A percentile compares a stretch with the other conserved stretches of the same genome.
Evolutionary conservation across 768 basidiomycete genomes (phyloP).

Genomic region (Harrya chromipes): DNA sequence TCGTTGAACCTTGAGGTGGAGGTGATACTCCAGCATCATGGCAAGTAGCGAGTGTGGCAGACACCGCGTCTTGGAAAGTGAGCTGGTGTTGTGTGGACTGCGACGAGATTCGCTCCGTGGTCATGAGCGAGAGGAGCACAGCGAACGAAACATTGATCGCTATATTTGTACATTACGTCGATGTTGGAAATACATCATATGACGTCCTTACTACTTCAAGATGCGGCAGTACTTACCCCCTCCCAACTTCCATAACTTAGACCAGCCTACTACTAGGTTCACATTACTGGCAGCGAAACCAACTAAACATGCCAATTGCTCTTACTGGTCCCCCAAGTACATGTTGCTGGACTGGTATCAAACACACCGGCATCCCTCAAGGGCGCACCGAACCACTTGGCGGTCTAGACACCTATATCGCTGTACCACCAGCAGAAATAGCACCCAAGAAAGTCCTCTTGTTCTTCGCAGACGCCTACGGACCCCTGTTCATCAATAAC

Average conservation of each 20-base stretch:
- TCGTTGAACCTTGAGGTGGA: not conserved
- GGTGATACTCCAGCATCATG: not conserved
- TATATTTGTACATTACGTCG: slow-evolving; percentile 7
- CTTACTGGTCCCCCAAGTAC: slow-evolving; percentile 44
- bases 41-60: not conserved
- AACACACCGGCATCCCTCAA: slow-evolving; percentile 46
- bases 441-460: slow-evolving; percentile 45
- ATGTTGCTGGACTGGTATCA: slow-evolving; percentile 48
- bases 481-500: slow-evolving; percentile 54
- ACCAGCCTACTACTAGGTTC: too few relatives aligned
- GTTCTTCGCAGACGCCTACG: slow-evolving; percentile 55
- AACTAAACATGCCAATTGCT: slow-evolving; percentile 1
- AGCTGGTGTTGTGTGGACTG: not conserved
- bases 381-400: slow-evolving; percentile 46
- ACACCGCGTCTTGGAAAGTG: slow-evolving; percentile 12
- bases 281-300: not conserved
- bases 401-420: slow-evolving; percentile 51
- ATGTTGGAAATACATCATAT: not conserved
- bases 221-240: too few relatives aligned
- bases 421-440: slow-evolving; percentile 39
- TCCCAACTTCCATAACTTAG: too few relatives aligned
- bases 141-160: too few relatives aligned
- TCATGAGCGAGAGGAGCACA: slow-evolving; percentile 7
- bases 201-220: too few relatives aligned
- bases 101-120: not conserved